Evolutionary conservation across 805 yeast species (phyloP), one percentile per base, ranked within the genome.

Genomic region (Barnettozyma sucrosica): DNA sequence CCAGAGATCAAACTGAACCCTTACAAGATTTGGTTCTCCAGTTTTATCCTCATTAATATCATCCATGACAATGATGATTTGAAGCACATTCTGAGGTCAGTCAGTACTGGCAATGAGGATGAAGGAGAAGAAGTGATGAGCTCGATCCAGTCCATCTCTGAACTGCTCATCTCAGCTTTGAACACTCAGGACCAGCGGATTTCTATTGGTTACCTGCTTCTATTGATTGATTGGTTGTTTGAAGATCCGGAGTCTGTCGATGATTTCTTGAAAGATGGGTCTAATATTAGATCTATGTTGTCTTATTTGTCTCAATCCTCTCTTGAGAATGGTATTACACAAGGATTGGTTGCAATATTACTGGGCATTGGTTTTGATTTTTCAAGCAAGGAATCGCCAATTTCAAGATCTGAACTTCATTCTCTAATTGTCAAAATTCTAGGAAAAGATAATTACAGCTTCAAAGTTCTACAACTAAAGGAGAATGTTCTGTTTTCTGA

Each of bases 361-460:
- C 60, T 93, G 10, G 97, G 97, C 34, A 72, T 85, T 2, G 72
- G 81, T 1, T 93, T 87, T 60, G 97, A 89, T 51, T 92, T 90
- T 61, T 88, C 97, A 0, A 72, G 81, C 1, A 65, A 72, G 43
- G 58, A 58, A 4, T 66, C 72, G 2, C 84, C 89, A 3, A 63
- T 80, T 13, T 53, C 81, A 1, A 68, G 98, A 52, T 62, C 63
- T 1, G 84, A 80, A 6, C 67, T 88, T 20, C 81, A 81, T 58
- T 65, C 79, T 3, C 64, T 87, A 41, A 67, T 93, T n/a, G 67
- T 74, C 1, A 83, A 80, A 51, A 74, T 84, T n/a, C 68, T 92
- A 37, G 96, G 97, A 0, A 76, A 79, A 44, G 95, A 89, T 55
- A 85, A 85, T 50, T 90, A 87, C 57, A 72, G 83, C 3, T 72